phyloP scores from a whole-genome alignment of 495 filamentous ascomycete genomes.

The Aspergillus kassunensis region DNA sequence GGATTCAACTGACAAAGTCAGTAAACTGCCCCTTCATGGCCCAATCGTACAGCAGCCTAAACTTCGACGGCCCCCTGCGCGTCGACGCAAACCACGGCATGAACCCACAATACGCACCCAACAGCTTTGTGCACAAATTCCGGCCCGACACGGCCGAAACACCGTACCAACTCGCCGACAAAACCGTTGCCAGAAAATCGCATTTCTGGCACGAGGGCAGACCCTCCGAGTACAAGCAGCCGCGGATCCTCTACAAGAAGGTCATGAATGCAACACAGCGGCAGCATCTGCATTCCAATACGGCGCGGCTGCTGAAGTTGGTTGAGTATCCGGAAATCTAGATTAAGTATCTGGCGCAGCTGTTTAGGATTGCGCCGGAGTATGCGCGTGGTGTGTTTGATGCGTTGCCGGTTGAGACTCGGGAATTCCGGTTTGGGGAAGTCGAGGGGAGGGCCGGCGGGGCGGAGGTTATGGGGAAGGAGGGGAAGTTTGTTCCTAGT shows the following conservation, averaged over 20 bases:
- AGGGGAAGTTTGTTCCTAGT: conserved; percentile 28
- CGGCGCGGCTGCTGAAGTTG: conserved; percentile 30
- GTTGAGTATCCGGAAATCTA: conserved; percentile 25
- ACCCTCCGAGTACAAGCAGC: conserved; percentile 50
- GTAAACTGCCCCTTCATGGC: conserved; percentile 51
- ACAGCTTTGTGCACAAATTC: conserved; percentile 54
- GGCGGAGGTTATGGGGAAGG: conserved; percentile 41
- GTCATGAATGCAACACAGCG: conserved; percentile 44
- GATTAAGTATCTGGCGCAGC: conserved; percentile 52
- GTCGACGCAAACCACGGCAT: conserved; percentile 36
- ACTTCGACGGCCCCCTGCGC: conserved; percentile 43
- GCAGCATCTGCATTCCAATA: conserved; percentile 46
- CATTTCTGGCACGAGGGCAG: conserved; percentile 55
- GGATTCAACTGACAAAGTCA: neutral
- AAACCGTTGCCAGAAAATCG: conserved; percentile 47
- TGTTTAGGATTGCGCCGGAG: conserved; percentile 46
- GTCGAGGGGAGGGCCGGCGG: conserved; percentile 36
- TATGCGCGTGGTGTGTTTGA: conserved; percentile 47
- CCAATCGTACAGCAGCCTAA: conserved; percentile 34
- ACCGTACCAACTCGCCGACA: conserved; percentile 48
- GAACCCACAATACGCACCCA: conserved; percentile 51
- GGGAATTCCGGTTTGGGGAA: conserved; percentile 37
- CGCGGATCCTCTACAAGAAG: conserved; percentile 41
- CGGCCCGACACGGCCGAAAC: conserved; percentile 51
- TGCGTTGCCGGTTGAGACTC: conserved; percentile 34